Conservation (phyloP, 169 alveolate genomes). For the Plasmodium adleri region DNA sequence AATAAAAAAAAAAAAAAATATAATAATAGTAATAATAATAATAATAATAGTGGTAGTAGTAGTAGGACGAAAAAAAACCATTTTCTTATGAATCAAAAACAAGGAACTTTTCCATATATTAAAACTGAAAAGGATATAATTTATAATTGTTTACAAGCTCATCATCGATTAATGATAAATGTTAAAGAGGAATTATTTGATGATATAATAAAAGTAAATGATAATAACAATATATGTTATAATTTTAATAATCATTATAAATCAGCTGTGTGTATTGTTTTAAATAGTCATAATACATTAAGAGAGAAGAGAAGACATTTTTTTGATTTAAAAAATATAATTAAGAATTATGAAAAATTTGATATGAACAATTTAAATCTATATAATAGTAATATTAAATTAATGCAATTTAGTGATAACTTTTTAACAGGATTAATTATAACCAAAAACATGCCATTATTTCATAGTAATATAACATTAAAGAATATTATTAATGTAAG, state of each 20-base stretch:
- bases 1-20: background rate
- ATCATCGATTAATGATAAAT: conserved; percentile 68
- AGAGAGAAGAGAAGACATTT: conserved; percentile 29
- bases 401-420: conserved; percentile 14
- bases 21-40: conserved; percentile 12
- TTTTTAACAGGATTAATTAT: conserved; percentile 17
- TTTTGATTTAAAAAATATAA: conserved; percentile 30
- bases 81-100: background rate
- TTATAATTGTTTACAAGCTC: conserved; percentile 41
- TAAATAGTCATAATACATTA: conserved; percentile 23
- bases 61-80: background rate
- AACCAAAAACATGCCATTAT: conserved; percentile 11
- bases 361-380: conserved; percentile 15
- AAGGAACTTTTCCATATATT: conserved; percentile 5
- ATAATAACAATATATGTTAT: conserved; percentile 21
- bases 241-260: conserved; percentile 6
- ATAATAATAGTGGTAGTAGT: background rate
- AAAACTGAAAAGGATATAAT: conserved; percentile 28
- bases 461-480: background rate
- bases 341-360: conserved; percentile 20
- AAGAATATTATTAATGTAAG: background rate
- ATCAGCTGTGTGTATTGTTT: conserved; percentile 30
- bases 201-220: conserved; percentile 29
- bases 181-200: conserved; percentile 59
- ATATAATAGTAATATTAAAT: conserved; percentile 6